Base-by-base conservation (phyloP, 2,329 filamentous ascomycete genomes). In the Aspergillaceae sp. region DNA sequence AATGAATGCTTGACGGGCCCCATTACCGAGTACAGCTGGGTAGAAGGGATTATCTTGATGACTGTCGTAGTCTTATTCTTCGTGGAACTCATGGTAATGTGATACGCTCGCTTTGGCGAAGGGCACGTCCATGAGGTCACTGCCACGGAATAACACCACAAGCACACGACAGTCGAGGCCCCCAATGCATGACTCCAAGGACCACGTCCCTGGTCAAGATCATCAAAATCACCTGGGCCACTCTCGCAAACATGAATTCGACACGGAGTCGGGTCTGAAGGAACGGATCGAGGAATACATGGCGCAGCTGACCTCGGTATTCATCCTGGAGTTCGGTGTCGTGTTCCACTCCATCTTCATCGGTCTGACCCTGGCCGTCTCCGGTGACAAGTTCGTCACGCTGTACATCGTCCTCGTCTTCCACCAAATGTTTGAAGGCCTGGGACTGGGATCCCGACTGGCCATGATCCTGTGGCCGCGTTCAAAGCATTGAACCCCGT, bases 281-380 rank as follows among this genome's bases (percentile, higher is more conserved):
- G 53, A 54, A 35, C 54, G 52, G 61, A 64, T 62, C 35, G 60
- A 72, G 62, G 67, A 74, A 42, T 86, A 92, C 56, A 77, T 82
- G 11, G 82, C 86, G 1, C 89, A 95, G 65, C 78, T 96, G 62
- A 89, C 87, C 1, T 84, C 83, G 40, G 80, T 96, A 57, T 89
- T 94, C 70, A 92, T 96, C 60, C 84, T 97, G 53, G 91, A 97
- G 60, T 96, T 96, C 56, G 91, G 90, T 50, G 86, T 97, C 61
- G 82, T 97, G 61, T 96, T 97, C 69, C 90, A 95, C 73, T 91
- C 86, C 54, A 77, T 96, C 59, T 94, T 96, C 68, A 91, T 97
- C 53, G 91, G 91, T 29, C 77, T 96, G 29, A 95, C 87, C 0
- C 79, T 83, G 26, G 79, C 78, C 4, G 79, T 82, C 1, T 69